A percentile compares a stretch with the other conserved stretches of the same genome.
These are phyloP conservation scores for Martiniozyma asiatica DNA, from an alignment of 1,139 yeast species.

Conservation along the genomic window DNA sequence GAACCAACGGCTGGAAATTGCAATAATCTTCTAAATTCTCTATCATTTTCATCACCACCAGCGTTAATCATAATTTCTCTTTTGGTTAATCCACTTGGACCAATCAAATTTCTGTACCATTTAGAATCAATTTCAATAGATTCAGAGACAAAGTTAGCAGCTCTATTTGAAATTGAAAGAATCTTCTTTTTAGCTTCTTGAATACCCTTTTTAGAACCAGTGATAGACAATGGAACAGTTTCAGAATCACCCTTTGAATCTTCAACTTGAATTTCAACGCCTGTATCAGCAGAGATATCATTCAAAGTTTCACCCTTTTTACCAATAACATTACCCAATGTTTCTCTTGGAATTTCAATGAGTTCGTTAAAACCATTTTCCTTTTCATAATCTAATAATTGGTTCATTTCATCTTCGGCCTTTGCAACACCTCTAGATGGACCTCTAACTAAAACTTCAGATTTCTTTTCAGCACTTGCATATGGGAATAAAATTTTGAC, in stretches of 20 bases:
- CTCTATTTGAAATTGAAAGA: conserved; percentile 50
- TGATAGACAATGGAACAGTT: conserved; percentile 37
- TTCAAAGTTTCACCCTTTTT: conserved; percentile 76
- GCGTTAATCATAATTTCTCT: conserved; percentile 68
- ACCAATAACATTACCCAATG: conserved; percentile 81
- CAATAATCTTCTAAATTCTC: conserved; percentile 44
- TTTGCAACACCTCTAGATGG: conserved; percentile 83
- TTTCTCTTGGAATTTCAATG: conserved; percentile 55
- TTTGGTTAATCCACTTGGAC: conserved; percentile 67
- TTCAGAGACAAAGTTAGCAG: conserved; percentile 52
- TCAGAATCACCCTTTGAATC: conserved; percentile 34
- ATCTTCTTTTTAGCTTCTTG: conserved; percentile 60
- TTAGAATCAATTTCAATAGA: conserved; percentile 63
- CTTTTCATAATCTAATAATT: conserved; percentile 73
- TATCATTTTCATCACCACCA: conserved; percentile 42
- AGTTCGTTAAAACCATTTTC: conserved; percentile 67
- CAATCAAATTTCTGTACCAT: conserved; percentile 71
- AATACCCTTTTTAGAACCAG: conserved; percentile 76
- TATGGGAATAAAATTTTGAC: conserved; percentile 73
- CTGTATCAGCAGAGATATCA: conserved; percentile 70
- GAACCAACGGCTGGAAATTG: conserved; percentile 67
- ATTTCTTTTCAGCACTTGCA: conserved; percentile 28
- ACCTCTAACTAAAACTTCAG: conserved; percentile 74
- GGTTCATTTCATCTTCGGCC: conserved; percentile 79
- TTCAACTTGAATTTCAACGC: conserved; percentile 52